Evolutionary conservation across 192 early-diverging fungal genomes (phyloP).

Genomic region (Entophlyctis luteolus): DNA sequence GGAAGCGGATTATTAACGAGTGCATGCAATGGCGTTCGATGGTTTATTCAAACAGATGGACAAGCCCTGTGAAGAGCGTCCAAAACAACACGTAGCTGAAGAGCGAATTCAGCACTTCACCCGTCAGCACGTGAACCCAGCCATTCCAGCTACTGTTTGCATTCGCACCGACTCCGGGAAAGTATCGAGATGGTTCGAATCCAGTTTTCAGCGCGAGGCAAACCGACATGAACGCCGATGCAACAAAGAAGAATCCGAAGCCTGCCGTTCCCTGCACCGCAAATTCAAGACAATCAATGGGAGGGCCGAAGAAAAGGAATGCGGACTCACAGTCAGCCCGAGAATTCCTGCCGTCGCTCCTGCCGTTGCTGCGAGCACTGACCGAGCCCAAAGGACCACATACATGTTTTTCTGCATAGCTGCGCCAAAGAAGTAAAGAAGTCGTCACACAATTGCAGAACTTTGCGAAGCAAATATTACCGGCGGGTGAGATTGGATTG

Average conservation of each 20-base stretch:
- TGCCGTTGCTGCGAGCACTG: slow-evolving; percentile 59
- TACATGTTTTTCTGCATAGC: slow-evolving; percentile 51
- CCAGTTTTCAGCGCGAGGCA: slow-evolving; percentile 60
- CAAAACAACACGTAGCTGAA: slow-evolving; percentile 67
- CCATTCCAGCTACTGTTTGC: neutral
- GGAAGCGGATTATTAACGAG: too few relatives aligned
- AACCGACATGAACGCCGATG: slow-evolving; percentile 61
- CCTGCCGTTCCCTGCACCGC: slow-evolving; percentile 53
- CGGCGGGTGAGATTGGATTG: slow-evolving; percentile 18
- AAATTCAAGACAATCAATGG: too few relatives aligned
- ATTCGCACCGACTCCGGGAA: slow-evolving; percentile 34
- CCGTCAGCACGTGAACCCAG: slow-evolving; percentile 39
- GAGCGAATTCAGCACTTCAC: slow-evolving; percentile 52
- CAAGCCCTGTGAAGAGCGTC: slow-evolving; percentile 65
- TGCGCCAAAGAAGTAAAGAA: neutral
- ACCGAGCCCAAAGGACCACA: slow-evolving; percentile 60
- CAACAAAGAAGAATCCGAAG: slow-evolving; percentile 74
- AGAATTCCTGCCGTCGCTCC: slow-evolving; percentile 80
- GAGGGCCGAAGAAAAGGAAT: neutral
- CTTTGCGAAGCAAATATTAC: neutral
- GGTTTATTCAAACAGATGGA: slow-evolving; percentile 69
- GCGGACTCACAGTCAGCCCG: slow-evolving; percentile 64
- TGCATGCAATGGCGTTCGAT: too few relatives aligned
- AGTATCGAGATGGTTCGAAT: slow-evolving; percentile 55
- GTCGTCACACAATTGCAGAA: neutral